Evolutionary conservation across 2,329 filamentous ascomycete genomes (phyloP), one percentile per base, ranked within the genome.

Genomic region (Fusarium sterilihyphosum): DNA sequence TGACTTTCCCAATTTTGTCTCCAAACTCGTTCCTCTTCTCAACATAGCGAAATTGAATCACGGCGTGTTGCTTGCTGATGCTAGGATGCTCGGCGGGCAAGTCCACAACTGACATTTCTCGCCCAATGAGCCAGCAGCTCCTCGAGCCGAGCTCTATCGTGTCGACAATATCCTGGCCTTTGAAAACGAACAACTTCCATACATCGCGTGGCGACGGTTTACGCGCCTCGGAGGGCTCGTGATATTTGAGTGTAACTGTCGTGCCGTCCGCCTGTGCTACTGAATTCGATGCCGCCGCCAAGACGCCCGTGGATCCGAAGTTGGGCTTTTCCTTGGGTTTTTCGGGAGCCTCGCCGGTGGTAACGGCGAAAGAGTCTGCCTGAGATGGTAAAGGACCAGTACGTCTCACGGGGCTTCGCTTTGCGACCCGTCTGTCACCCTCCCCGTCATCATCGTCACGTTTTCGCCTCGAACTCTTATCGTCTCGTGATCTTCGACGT

Each of bases 111-210:
- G 92, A 85, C 61, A 88, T 82, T 77, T 98, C 95, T 53, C 95
- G 88, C 2, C 96, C 96, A 14, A 98, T 85, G 31, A 99, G 86
- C 96, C 96, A 99, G 84, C 94, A 98, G 79, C 92, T 97, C 69
- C 94, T 91, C 64, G 87, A 84, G 66, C 89, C 88, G 56, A 99
- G 86, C 67, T 94, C 91, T 29, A 98, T 87, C 3, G 94, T 97
- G 79, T 97, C 94, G 40, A 98, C 82, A 7, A 97, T 88, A 65
- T 95, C 93, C 35, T 88, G 83, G 17, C 91, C 93, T 80, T 98
- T 98, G 88, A 99, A 99, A 29, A 98, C 89, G 81, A 97, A 98
- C 54, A 99, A 86, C 69, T 94, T 93, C 96, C 96, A 99, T 65
- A 90, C 85, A 76, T 96, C 91, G 62, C 91, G 92, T 2, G 92